These are phyloP conservation scores for Fusarium succisae DNA, from an alignment of 2,329 filamentous ascomycete genomes.

Conservation along the genomic window DNA sequence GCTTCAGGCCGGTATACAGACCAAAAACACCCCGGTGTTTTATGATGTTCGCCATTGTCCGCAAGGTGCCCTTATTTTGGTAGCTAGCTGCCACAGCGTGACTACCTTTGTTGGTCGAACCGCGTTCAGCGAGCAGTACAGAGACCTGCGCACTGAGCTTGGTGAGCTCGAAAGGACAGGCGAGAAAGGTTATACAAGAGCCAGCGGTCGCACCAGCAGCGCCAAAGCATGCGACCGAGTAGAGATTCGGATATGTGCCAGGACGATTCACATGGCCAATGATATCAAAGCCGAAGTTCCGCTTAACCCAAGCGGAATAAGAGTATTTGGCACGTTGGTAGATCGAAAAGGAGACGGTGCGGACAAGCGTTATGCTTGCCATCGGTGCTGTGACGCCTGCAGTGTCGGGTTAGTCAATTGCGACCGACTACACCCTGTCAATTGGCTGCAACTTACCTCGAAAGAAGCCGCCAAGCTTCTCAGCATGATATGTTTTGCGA, in stretches of 20 bases:
- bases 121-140: conserved; percentile 71
- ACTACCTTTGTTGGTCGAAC: conserved; percentile 53
- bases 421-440: neutral
- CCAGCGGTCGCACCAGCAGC: conserved; percentile 82
- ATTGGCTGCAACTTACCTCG: conserved; percentile 65
- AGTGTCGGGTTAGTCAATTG: conserved; percentile 21
- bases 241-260: conserved; percentile 76
- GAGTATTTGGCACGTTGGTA: conserved; percentile 81
- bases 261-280: conserved; percentile 75
- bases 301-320: conserved; percentile 75
- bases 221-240: conserved; percentile 80
- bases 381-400: conserved; percentile 82
- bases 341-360: conserved; percentile 81
- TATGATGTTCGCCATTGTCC: conserved; percentile 80
- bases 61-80: conserved; percentile 79
- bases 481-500: conserved; percentile 76
- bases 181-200: conserved; percentile 80
- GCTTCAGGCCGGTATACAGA: conserved; percentile 81
- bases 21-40: conserved; percentile 77
- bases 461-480: conserved; percentile 81
- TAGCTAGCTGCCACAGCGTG: conserved; percentile 74
- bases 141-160: conserved; percentile 89
- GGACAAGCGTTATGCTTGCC: conserved; percentile 78
- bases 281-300: conserved; percentile 74
- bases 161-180: conserved; percentile 90